Percentiles rank a stretch among this genome's conserved stretches.
phyloP scores from a whole-genome alignment of 371 early-diverging fungal species.

The Mucor indicus region DNA sequence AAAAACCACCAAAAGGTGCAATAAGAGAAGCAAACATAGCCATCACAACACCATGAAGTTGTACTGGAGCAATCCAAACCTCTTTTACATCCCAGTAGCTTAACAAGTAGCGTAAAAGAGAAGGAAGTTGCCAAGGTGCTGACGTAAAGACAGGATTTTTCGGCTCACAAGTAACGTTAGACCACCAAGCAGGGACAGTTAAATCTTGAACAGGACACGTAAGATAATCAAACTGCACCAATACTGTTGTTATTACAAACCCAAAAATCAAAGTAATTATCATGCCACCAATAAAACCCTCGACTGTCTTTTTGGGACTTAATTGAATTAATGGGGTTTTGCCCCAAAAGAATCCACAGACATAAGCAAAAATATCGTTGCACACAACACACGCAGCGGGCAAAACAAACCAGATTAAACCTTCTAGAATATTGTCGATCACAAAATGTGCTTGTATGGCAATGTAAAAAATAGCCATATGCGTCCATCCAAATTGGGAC shows the following conservation, averaged over 20 bases:
- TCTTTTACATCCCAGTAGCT: slow-evolving; percentile 28
- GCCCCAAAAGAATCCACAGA: slow-evolving; percentile 95
- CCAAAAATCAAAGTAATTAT: slow-evolving; percentile 87
- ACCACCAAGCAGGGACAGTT: slow-evolving; percentile 44
- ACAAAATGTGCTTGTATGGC: slow-evolving; percentile 91
- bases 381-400: slow-evolving; percentile 91
- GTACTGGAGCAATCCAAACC: slow-evolving; percentile 74
- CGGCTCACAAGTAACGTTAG: slow-evolving; percentile 41
- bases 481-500: slow-evolving; percentile 93
- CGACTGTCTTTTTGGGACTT: slow-evolving; percentile 99
- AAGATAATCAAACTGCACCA: slow-evolving; percentile 75
- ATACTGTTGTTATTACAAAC: slow-evolving; percentile 57
- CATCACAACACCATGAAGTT: slow-evolving; percentile 87
- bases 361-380: slow-evolving; percentile 98
- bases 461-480: slow-evolving; percentile 90
- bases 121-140: slow-evolving; percentile 40
- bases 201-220: slow-evolving; percentile 70
- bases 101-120: slow-evolving; percentile 17
- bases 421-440: slow-evolving; percentile 95
- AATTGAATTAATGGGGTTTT: slow-evolving; percentile 89
- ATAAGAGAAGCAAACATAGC: slow-evolving; percentile 94
- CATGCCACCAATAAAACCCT: slow-evolving; percentile 97
- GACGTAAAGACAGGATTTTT: slow-evolving; percentile 47
- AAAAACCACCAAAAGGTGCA: slow-evolving; percentile 99
- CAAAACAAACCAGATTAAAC: slow-evolving; percentile 92